Evolutionary conservation across 1,284 basidiomycete genomes (phyloP).

Genomic region (Ustilago shanxiensis): DNA sequence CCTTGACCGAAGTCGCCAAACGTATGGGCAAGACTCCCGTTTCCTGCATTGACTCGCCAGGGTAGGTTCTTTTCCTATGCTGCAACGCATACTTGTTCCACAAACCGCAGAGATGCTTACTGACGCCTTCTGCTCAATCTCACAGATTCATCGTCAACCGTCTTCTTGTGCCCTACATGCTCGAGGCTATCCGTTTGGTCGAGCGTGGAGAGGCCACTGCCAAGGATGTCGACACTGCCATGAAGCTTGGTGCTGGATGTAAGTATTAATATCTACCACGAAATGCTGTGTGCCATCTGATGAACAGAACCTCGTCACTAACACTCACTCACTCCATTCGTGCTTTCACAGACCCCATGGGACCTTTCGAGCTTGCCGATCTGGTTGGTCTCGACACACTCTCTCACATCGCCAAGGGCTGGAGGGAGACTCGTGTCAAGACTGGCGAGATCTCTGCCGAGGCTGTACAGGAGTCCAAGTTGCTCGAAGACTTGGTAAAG

Average conservation of each 20-base stretch:
- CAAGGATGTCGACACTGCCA: constrained; percentile 75
- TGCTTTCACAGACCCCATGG: constrained; percentile 65
- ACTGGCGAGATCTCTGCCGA: constrained; percentile 71
- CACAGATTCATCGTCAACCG: constrained; percentile 74
- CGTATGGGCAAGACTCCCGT: constrained; percentile 75
- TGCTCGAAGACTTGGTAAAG: constrained; percentile 73
- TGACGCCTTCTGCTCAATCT: not conserved
- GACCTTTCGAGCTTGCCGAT: constrained; percentile 75
- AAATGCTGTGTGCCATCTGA: not conserved
- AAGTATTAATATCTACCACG: constrained; percentile 2
- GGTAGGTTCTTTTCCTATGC: constrained; percentile 24
- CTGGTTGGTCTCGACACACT: constrained; percentile 74
- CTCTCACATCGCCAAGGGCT: constrained; percentile 73
- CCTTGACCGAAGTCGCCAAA: constrained; percentile 73
- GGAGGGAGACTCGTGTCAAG: constrained; percentile 73
- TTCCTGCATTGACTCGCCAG: constrained; percentile 73
- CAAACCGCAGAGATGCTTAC: constrained; percentile 6
- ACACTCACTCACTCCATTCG: not conserved
- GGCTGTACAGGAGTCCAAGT: constrained; percentile 72
- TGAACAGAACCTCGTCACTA: not conserved
- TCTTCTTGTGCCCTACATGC: constrained; percentile 74
- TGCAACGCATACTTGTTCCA: not conserved
- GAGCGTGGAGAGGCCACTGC: constrained; percentile 75
- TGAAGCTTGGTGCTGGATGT: constrained; percentile 76
- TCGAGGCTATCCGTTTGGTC: constrained; percentile 75